Base-by-base conservation (phyloP, 768 basidiomycete species). In the Hypholoma sublateritium region DNA sequence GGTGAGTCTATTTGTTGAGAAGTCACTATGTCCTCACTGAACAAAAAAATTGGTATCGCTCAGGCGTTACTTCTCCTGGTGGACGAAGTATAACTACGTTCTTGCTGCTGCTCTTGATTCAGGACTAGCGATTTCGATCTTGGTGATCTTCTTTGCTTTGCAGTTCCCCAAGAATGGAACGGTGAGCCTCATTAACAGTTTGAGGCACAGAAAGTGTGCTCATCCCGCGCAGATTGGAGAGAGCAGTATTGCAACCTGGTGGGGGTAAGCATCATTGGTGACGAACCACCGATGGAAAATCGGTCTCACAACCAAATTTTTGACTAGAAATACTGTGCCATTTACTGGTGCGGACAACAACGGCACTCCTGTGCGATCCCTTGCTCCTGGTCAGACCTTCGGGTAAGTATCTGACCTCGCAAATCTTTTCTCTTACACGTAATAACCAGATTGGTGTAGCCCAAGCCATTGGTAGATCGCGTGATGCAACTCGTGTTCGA, bases 51-150 rank as follows among this genome's bases (percentile, higher is more conserved):
- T 47, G 17, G 19, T 13, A 32, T 25, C 50, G 25, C 17, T 5
- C 24, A 75, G 81, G 67, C 79, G 82, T 50, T 76, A 84, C 65
- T 88, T 88, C 70, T 72, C 80, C 6, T 88, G 83, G 79, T 89
- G 87, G 87, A 82, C 86, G 13, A 89, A 88, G 67, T 88, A 88
- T 67, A 88, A 87, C 57, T 88, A 88, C 63, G 84, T 88, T 13
- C 75, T 88, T 1, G 86, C 86, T n/a, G 87, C 88, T 35, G 88
- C 87, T 4, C 72, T 89, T 21, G 87, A 89, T 63, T 79, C 84
- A 5, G 88, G 88, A n/a, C 75, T 85, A 2, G 86, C 86, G 0
- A 65, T 89, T 11, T 81, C 80, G 0, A 79, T 82, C 2, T 61
- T 89, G 8, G 72, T 87, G 5, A 80, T 89, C 43, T 90, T 84